phyloP scores from a whole-genome alignment of 768 basidiomycete genomes.

The Boletellus emodensis region DNA sequence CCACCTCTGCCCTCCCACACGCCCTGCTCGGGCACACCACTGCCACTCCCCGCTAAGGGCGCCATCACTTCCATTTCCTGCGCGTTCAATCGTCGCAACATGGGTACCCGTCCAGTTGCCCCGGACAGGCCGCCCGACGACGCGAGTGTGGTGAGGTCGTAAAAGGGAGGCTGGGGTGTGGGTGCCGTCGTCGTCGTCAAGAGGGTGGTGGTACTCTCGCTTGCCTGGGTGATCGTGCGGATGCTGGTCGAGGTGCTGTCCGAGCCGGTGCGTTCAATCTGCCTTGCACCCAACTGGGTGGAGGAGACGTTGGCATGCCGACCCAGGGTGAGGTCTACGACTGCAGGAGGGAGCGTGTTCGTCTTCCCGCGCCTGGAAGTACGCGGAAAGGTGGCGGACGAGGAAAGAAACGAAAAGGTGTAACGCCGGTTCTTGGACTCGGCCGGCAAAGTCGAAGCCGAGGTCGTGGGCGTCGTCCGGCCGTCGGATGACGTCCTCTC shows the following conservation, averaged over 20 bases:
- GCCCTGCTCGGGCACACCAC: not conserved
- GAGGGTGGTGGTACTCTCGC: constrained; percentile 16
- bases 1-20: not conserved
- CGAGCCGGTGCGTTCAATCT: too few relatives aligned
- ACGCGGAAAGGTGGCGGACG: constrained; percentile 14
- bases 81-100: constrained; percentile 17
- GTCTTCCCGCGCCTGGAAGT: constrained; percentile 18
- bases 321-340: not conserved
- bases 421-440: constrained; percentile 12
- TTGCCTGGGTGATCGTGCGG: constrained; percentile 18
- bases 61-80: constrained; percentile 5
- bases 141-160: constrained; percentile 6
- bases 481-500: not conserved
- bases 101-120: constrained; percentile 7
- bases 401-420: constrained; percentile 25
- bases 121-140: constrained; percentile 7
- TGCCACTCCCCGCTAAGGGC: not conserved
- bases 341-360: not conserved
- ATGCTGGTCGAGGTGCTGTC: constrained; percentile 18
- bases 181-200: not conserved
- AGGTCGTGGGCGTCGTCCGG: not conserved
- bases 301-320: too few relatives aligned
- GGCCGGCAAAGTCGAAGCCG: not conserved
- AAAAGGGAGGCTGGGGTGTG: not conserved
- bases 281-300: too few relatives aligned